These are phyloP conservation scores for Hanseniaspora singularis DNA, from an alignment of 805 yeast species.

Conservation along the genomic window DNA sequence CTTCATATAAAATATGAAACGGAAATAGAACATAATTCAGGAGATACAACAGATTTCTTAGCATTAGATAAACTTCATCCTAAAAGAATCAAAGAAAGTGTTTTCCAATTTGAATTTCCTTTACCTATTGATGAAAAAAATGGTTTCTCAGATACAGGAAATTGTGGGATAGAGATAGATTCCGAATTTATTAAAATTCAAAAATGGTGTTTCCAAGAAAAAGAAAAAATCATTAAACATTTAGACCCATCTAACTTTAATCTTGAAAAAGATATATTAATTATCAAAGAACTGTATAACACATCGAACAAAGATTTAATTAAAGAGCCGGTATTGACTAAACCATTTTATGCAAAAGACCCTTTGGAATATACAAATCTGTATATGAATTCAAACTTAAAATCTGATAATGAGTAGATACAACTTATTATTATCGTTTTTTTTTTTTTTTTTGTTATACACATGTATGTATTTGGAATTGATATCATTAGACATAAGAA, in stretches of 20 bases:
- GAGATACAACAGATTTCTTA: constrained; percentile 19
- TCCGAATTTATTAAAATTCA: constrained; percentile 3
- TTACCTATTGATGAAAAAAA: constrained; percentile 18
- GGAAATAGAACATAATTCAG: constrained; percentile 31
- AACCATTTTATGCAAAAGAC: constrained; percentile 4
- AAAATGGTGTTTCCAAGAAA: constrained; percentile 8
- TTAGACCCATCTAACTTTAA: not conserved
- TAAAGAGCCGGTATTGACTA: not conserved
- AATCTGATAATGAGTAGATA: not conserved
- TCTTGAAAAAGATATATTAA: not conserved
- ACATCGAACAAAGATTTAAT: not conserved
- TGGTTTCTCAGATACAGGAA: not conserved
- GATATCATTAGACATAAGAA: no score
- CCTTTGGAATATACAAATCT: constrained; percentile 3
- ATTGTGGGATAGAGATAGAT: constrained; percentile 9
- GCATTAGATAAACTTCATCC: constrained; percentile 17
- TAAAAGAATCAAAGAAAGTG: constrained; percentile 14
- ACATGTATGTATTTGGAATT: not conserved
- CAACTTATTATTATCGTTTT: not conserved
- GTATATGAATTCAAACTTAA: not conserved
- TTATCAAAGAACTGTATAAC: not conserved
- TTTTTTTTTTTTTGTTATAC: not conserved
- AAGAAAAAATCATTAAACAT: not conserved
- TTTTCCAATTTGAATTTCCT: constrained; percentile 23
- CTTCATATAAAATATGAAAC: constrained; percentile 69